Base-by-base conservation (phyloP, 2,329 filamentous ascomycete genomes). In the Pyrenochaeta sp. region DNA sequence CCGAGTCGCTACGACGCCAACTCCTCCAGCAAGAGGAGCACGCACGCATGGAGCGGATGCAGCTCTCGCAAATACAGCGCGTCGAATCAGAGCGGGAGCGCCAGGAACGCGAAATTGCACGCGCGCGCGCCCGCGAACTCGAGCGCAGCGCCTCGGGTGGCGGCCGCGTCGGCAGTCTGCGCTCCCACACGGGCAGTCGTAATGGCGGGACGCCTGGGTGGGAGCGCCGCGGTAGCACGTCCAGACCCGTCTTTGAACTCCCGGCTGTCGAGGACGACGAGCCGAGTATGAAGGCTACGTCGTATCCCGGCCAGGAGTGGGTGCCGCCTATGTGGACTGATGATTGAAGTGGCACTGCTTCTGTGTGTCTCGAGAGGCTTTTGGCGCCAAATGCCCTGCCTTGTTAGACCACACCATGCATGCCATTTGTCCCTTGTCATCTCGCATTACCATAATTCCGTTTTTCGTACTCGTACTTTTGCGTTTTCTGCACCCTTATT, bases 251-350 rank as follows among this genome's bases (percentile, higher is more conserved):
- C 1, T 71, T 69, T 37, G 67, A 68, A 40, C 30, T 69, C 31
- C 58, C 65, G 15, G 67, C 66, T 11, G 68, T 73, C 27, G 72
- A 75, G 21, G 73, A 77, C n/a, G 74, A 77, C 10, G 65, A 73
- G 60, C 78, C 80, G 9, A 73, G 77, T 45, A 88, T 89, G 86
- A 80, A 76, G 34, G 85, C 84, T 6, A 85, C 84, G 9, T 84
- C 81, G 61, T 89, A 88, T 66, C 86, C 86, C 0, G 86, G 86
- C 0, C 83, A 87, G 71, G 85, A 88, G 65, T 89, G 86, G 85
- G 81, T 81, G 55, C 84, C 84, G 3, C 48, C 54, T 6, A 67
- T 60, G 36, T 71, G 66, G 55, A 68, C 66, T 23, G 71, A 68
- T 22, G 67, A 71, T 23, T 69, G 28, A 40, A 14, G 7, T 31